Evolutionary conservation across 805 yeast species (phyloP).

Genomic region (Debaryomyces prosopidis): DNA sequence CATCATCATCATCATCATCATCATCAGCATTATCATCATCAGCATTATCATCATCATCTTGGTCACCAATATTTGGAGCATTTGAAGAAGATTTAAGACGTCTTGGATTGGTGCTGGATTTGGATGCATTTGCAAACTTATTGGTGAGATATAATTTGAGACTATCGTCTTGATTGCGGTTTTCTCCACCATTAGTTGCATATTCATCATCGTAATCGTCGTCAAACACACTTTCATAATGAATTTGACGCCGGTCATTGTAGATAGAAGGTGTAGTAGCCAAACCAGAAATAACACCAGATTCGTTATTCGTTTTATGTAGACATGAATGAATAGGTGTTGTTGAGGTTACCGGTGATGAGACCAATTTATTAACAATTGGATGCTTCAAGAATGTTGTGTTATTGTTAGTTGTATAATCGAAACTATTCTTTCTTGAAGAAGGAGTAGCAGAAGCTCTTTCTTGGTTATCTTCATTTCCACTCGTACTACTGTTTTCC

Average conservation of each 20-base stretch:
- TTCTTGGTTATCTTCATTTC: background rate
- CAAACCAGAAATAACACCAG: slow-evolving; percentile 20
- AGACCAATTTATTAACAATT: slow-evolving; percentile 13
- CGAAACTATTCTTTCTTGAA: background rate
- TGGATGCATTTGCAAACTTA: background rate
- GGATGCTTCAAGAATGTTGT: slow-evolving; percentile 18
- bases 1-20: slow-evolving; percentile 43
- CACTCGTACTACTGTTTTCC: slow-evolving; percentile 10
- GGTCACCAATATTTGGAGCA: slow-evolving; percentile 1
- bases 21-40: background rate
- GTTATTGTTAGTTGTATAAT: slow-evolving; percentile 8
- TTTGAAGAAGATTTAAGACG: slow-evolving; percentile 2
- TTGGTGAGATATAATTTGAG: slow-evolving; percentile 1
- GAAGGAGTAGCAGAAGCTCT: background rate
- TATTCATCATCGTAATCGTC: slow-evolving; percentile 46
- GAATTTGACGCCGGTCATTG: slow-evolving; percentile 20
- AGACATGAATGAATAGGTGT: slow-evolving; percentile 23
- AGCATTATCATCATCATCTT: too few relatives aligned
- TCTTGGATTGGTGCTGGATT: background rate
- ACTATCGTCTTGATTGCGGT: slow-evolving; percentile 5
- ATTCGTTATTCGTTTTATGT: slow-evolving; percentile 7
- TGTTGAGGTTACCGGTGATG: slow-evolving; percentile 24
- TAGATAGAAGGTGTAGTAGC: slow-evolving; percentile 38
- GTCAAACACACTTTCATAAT: slow-evolving; percentile 43
- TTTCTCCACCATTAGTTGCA: too few relatives aligned